Base-by-base conservation (phyloP, 2,329 filamentous ascomycete species). In the Malbranchea cinnamomea region DNA sequence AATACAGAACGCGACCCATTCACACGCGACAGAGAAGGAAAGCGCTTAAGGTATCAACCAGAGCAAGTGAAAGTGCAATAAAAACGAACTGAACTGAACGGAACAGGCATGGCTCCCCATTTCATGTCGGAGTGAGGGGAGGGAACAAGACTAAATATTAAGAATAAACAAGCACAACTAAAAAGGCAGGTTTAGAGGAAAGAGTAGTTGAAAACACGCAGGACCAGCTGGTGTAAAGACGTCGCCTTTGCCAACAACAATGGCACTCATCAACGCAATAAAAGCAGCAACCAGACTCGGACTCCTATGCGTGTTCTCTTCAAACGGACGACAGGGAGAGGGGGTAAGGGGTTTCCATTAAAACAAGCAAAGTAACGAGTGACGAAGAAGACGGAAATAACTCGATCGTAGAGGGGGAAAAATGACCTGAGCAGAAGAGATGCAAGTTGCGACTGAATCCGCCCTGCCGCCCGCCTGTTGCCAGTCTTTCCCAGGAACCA, bases 171-270 rank as follows among this genome's bases (percentile, higher is more conserved):
- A 15, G 25, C 10, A 15, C 25, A 27, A 27, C 13, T 20, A 30
- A 20, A 30, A 28, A 26, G 16, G 29, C 20, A 13, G 24, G 17
- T 24, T 26, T 27, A 32, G 27, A 5, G 23, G 32, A 37, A 38
- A 47, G 44, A 44, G 36, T 19, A 33, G 31, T 20, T 23, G 27
- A 16, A 30, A 56, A 55, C 55, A 58, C 54, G 50, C 55, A 58
- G 55, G 54, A 56, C 55, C 55, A 59, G 55, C 55, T 54, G 47
- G 55, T 59, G 55, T 56, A 46, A 49, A 53, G 42, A 47, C 50
- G 45, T 48, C 50, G 44, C 43, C 44, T 40, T 45, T 40, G 45
- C 39, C 35, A 49, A 48, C 47, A 45, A 42, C 48, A n/a, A n/a
- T n/a, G n/a, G n/a, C n/a, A n/a, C 42, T n/a, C 49, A 45, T 43